phyloP scores from a whole-genome alignment of 441 rosid species.

The Daphne laureola region DNA sequence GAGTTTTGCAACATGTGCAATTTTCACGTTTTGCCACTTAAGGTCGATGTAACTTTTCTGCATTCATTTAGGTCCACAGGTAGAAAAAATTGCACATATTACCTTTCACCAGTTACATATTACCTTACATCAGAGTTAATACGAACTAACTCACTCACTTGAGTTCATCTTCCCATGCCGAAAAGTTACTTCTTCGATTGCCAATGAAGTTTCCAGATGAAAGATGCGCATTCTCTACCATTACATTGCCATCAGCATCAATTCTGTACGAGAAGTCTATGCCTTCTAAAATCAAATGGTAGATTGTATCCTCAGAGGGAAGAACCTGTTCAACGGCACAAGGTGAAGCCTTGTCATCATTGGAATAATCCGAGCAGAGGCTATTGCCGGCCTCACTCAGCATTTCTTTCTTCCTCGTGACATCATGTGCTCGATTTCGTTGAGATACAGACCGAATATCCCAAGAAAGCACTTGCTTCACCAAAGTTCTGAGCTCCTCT shows the following conservation, averaged over 20 bases:
- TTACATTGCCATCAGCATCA: conserved; percentile 39
- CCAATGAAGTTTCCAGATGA: conserved; percentile 15
- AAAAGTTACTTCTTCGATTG: conserved; percentile 16
- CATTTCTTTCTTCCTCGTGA: conserved; percentile 7
- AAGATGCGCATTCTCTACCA: conserved; percentile 37
- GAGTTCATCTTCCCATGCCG: conserved; percentile 25
- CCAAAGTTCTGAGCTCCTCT: conserved; percentile 51
- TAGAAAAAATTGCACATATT: no score
- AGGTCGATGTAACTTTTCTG: no score
- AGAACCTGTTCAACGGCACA: conserved; percentile 1
- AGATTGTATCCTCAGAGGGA: conserved; percentile 23
- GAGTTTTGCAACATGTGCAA: no score
- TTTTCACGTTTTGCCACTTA: no score
- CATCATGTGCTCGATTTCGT: conserved; percentile 43
- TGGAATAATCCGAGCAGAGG: conserved; percentile 14
- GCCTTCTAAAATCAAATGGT: conserved; percentile 72
- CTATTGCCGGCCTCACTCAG: conserved; percentile 7
- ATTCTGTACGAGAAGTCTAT: conserved; percentile 65
- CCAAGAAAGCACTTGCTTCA: conserved; percentile 76
- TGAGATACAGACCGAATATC: conserved; percentile 91
- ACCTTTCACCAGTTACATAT: no score
- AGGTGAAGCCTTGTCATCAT: conserved; percentile 19
- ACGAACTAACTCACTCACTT: neutral
- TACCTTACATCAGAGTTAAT: no score
- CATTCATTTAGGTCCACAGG: no score